Conservation (phyloP, 2,329 filamentous ascomycete species). For the Paracoccidioides brasiliensis region DNA sequence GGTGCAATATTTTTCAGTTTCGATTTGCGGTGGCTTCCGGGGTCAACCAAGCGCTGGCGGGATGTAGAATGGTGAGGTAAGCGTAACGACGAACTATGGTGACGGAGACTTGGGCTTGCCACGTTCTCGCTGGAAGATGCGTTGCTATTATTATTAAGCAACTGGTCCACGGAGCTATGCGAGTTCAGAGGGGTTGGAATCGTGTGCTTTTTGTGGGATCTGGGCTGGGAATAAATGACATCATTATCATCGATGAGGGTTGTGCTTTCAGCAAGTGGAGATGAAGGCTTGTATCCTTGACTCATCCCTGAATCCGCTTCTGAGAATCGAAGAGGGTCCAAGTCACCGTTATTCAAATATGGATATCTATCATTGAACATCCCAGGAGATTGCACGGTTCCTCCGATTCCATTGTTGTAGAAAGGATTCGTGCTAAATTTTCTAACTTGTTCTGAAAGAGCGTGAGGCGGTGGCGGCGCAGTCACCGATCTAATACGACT, state of each 20-base stretch:
- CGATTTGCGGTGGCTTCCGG: constrained; percentile 4
- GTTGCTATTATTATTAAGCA: neutral
- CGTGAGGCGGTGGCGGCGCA: neutral
- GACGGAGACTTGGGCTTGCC: neutral
- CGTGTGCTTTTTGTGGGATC: neutral
- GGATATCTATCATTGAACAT: constrained; percentile 1
- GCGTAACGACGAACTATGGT: constrained; percentile 1
- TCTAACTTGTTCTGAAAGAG: neutral
- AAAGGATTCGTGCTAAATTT: constrained; percentile 1
- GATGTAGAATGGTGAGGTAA: constrained; percentile 3
- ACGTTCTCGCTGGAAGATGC: neutral
- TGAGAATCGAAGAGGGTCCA: neutral
- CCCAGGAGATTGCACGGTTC: neutral
- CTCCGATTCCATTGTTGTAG: neutral
- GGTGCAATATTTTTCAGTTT: constrained; percentile 3
- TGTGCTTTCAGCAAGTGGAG: neutral
- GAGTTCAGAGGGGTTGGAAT: neutral
- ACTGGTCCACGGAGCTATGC: neutral
- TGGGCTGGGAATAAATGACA: neutral
- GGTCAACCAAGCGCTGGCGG: constrained; percentile 1
- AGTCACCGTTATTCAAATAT: neutral
- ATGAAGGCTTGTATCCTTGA: neutral
- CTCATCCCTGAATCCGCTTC: neutral
- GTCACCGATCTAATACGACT: neutral
- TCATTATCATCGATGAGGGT: neutral